Conservation (phyloP, 345 rosid genomes). For the Leavenworthia alabamica region DNA sequence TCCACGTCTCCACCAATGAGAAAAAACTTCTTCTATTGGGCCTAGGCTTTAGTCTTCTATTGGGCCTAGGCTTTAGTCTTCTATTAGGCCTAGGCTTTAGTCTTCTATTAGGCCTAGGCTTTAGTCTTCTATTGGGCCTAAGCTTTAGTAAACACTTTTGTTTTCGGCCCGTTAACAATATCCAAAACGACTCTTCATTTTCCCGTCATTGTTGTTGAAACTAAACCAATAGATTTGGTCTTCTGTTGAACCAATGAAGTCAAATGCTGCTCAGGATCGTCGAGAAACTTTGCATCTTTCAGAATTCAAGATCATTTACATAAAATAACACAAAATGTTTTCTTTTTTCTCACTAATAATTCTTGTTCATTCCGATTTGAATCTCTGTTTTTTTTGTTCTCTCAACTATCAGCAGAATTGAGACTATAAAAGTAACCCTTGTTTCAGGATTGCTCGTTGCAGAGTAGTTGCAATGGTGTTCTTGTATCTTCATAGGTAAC, state of each 20-base stretch:
- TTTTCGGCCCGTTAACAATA: background rate
- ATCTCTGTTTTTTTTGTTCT: conserved; percentile 3
- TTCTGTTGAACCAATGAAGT: too few relatives aligned
- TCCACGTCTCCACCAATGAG: too few relatives aligned
- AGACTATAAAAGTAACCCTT: too few relatives aligned
- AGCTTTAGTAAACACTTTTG: background rate
- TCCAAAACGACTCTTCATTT: background rate
- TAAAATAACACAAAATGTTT: background rate
- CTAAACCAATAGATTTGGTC: too few relatives aligned
- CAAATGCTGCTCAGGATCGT: too few relatives aligned
- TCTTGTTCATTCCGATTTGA: background rate
- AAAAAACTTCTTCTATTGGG: too few relatives aligned
- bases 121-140: conserved; percentile 1
- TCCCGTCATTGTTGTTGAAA: too few relatives aligned
- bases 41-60: too few relatives aligned
- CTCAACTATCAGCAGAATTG: background rate
- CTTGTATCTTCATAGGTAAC: conserved; percentile 33
- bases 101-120: too few relatives aligned
- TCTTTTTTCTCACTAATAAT: background rate
- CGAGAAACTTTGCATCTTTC: background rate
- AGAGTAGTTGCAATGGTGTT: conserved; percentile 53
- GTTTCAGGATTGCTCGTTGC: too few relatives aligned
- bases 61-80: too few relatives aligned
- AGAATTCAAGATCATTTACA: conserved; percentile 30
- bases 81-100: background rate